These are phyloP conservation scores for Neonectria hederae DNA, from an alignment of 2,329 filamentous ascomycete species.

Conservation along the genomic window DNA sequence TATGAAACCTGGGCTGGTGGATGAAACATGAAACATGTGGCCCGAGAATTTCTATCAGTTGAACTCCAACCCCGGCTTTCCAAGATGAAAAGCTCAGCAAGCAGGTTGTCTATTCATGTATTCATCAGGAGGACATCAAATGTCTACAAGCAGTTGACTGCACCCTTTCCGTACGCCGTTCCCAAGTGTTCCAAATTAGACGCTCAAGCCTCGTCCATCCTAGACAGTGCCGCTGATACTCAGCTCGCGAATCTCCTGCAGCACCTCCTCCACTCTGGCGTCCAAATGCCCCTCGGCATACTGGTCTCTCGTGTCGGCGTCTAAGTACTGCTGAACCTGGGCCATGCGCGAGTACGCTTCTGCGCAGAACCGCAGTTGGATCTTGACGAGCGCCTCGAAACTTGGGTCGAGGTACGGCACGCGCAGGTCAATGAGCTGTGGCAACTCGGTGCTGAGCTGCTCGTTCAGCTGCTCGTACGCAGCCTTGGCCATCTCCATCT, in stretches of 20 bases:
- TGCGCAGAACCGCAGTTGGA: conserved; percentile 95
- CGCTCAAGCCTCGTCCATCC: conserved; percentile 23
- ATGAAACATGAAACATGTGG: not conserved
- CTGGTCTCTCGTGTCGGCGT: conserved; percentile 93
- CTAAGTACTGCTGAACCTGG: conserved; percentile 97
- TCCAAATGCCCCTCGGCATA: conserved; percentile 95
- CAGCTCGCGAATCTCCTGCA: conserved; percentile 96
- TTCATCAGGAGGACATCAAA: conserved; percentile 34
- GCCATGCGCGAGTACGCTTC: conserved; percentile 98
- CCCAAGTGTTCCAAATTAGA: conserved; percentile 27
- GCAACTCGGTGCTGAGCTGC: conserved; percentile 90
- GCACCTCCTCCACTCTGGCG: conserved; percentile 88
- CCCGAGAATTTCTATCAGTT: not conserved
- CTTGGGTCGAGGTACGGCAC: conserved; percentile 97
- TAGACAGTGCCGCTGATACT: conserved; percentile 84
- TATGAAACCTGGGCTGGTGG: too few relatives aligned
- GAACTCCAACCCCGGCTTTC: conserved; percentile 1
- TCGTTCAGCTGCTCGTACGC: conserved; percentile 98
- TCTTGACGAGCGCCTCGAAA: conserved; percentile 98
- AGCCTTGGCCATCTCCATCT: conserved; percentile 91
- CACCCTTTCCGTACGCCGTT: conserved; percentile 43
- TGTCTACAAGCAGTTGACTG: conserved; percentile 41
- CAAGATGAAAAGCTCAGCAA: conserved; percentile 4
- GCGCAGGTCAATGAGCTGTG: conserved; percentile 94
- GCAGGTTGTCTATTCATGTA: conserved; percentile 40